Base-by-base conservation (phyloP, 306 rosid genomes). In the Quillaja saponaria region DNA sequence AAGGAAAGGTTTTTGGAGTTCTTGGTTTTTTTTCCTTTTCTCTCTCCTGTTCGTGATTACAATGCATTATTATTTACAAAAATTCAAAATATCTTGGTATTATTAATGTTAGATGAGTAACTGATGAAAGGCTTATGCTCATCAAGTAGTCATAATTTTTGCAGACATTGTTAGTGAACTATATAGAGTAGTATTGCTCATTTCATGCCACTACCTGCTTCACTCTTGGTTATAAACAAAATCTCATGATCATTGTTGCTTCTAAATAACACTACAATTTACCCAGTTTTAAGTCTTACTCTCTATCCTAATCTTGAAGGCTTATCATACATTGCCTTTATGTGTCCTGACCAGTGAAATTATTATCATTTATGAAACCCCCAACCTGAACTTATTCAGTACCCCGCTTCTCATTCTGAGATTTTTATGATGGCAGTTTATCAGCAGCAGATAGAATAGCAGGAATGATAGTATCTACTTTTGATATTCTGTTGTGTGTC, bases 11-110 rank as follows among this genome's bases (percentile, higher is more conserved):
- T 42, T 35, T 6, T 20, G 41, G 49, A 49, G 44, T 66, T 60
- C 64, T 50, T 44, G 31, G n/a, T n/a, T n/a, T 49, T 37, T 67
- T 47, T 45, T 55, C 21, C 38, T 25, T 48, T 15, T 31, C 41
- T 39, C 41, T 39, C 11, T 21, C 38, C 12, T 13, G 11, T 60
- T 15, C 1, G 66, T 15, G 10, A 42, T 44, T 41, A 53, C 66
- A 40, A 44, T 17, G 38, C 1, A 15, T 25, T 25, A 25, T 25
- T 25, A 4, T 25, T 25, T 2, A 25, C 31, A 25, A 2, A 25
- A 25, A 25, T 4, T 25, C 4, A 25, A 25, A 25, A 25, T 25
- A 25, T 25, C 31, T 55, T 60, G 47, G 16, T 40, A 42, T 45
- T 35, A 37, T 53, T 54, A 60, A 40, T 34, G 50, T 55, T 62